Base-by-base conservation (phyloP, 2,329 filamentous ascomycete species). In the Orbilia blumenaviensis region DNA sequence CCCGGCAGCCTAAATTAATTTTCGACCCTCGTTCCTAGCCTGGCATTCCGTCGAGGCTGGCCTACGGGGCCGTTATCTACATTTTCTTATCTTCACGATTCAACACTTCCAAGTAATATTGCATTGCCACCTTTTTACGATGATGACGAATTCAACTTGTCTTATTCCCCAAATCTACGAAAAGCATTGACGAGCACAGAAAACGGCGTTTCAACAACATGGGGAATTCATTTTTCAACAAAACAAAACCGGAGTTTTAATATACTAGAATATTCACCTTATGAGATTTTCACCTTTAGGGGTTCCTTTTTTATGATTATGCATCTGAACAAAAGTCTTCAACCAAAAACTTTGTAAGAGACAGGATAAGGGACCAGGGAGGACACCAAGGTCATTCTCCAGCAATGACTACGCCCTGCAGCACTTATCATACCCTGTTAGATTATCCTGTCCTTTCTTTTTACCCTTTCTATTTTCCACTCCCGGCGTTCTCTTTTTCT, bases 171-270 rank as follows among this genome's bases (percentile, higher is more conserved):
- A 21, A 16, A 62, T 36, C 36, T 52, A 42, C 42, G 21, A 58
- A 38, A 36, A 29, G 50, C 21, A 42, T 46, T 46, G 41, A 42
- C 52, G 32, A 58, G 60, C 60, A 66, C 48, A 41, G 21, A 58
- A 36, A 74, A 34, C 54, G 71, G 71, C 71, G 71, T 75, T 75
- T 75, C 71, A 75, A 75, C 71, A 75, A 68, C 71, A 56, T 56
- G 56, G 38, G 54, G 34, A 46, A 23, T 25, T 7, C 23, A 46
- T 56, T 66, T 74, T 62, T 74, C 69, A 66, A 74, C 62, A 74
- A 72, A 72, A 68, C n/a, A 41, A 46, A 23, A 21, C 25, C 32
- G 63, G 46, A 66, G 62, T 67, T 67, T 46, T 66, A 29, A 38
- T 67, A 27, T 34, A 63, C 27, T 56, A 48, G 46, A 63, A 44